Evolutionary conservation across 495 filamentous ascomycete genomes (phyloP), one percentile per base, ranked within the genome.

Genomic region (Neurospora sublineolata): DNA sequence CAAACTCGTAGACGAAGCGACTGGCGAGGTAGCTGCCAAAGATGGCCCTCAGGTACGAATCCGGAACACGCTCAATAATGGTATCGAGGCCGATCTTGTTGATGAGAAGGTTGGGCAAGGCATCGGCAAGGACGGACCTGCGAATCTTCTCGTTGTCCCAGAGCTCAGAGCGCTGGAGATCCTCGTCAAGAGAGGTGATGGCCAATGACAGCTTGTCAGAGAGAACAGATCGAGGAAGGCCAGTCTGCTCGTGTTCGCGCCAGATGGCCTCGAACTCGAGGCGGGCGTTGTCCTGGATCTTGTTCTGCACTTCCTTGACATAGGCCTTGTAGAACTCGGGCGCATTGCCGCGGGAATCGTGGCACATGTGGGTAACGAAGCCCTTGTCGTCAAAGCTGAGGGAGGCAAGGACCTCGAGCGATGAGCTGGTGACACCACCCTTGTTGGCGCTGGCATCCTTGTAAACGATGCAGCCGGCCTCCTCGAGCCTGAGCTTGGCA

Each of bases 391-490:
- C 90, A 79, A 99, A 97, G 60, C 92, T 94, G 70, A 99, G 87
- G 0, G 94, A 93, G 11, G 95, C 95, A 20, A 99, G 87, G 5
- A 99, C 95, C 76, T 99, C 95, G 64, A 98, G 88, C 6, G 95
- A 99, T 0, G 95, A 98, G n/a, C 93, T 97, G 7, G 95, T 99
- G 67, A 99, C 95, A 79, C 95, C 95, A 76, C 95, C 95, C 86
- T 99, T 99, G 86, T 99, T 99, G 58, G 96, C 94, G 58, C 93
- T 97, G 14, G 95, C 95, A 82, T 99, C 95, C 85, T 99, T 99
- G 88, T 92, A 98, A 58, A 99, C 81, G 75, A 98, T 90, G 78
- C 91, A 93, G 73, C 96, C 96, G 37, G 95, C 94, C 75, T 92
- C 89, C 83, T 99, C 95, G 6, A 99, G 87, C 27, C 93, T 91